phyloP scores from a whole-genome alignment of 495 filamentous ascomycete genomes.

The Tuber aestivum region DNA sequence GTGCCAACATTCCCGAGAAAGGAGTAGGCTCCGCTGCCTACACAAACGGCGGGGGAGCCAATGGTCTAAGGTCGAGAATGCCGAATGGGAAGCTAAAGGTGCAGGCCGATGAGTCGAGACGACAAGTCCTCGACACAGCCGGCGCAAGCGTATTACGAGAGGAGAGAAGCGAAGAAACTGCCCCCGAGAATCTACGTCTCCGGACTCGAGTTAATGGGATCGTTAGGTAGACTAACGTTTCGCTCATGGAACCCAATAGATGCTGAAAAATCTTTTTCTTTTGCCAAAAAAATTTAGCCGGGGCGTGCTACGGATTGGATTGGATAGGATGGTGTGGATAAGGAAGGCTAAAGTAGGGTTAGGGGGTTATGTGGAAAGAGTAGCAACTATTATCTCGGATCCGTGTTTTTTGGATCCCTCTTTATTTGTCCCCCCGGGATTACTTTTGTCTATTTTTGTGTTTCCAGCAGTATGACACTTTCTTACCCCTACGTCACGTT shows the following conservation, averaged over 20 bases:
- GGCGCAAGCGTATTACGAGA: slow-evolving; percentile 11
- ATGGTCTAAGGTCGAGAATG: slow-evolving; percentile 23
- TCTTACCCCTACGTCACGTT: neutral
- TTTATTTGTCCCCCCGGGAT: neutral
- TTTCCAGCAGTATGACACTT: neutral
- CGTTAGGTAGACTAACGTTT: neutral
- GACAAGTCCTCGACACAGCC: slow-evolving; percentile 9
- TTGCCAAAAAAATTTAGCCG: neutral
- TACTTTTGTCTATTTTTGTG: neutral
- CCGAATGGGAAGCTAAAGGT: slow-evolving; percentile 16
- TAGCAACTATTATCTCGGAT: neutral
- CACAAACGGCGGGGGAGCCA: slow-evolving; percentile 13
- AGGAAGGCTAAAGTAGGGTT: neutral
- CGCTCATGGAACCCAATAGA: neutral
- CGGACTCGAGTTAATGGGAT: neutral
- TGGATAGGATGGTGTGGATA: neutral
- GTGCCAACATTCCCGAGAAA: neutral
- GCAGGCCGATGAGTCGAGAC: slow-evolving; percentile 19
- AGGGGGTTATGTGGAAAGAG: neutral
- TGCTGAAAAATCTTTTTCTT: neutral
- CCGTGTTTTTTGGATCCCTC: neutral
- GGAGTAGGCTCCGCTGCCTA: slow-evolving; percentile 18
- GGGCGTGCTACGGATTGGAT: neutral
- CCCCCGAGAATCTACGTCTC: neutral
- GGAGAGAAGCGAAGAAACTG: slow-evolving; percentile 16